Evolutionary conservation across 2,329 filamentous ascomycete genomes (phyloP).

Genomic region (Neonectria sp.): DNA sequence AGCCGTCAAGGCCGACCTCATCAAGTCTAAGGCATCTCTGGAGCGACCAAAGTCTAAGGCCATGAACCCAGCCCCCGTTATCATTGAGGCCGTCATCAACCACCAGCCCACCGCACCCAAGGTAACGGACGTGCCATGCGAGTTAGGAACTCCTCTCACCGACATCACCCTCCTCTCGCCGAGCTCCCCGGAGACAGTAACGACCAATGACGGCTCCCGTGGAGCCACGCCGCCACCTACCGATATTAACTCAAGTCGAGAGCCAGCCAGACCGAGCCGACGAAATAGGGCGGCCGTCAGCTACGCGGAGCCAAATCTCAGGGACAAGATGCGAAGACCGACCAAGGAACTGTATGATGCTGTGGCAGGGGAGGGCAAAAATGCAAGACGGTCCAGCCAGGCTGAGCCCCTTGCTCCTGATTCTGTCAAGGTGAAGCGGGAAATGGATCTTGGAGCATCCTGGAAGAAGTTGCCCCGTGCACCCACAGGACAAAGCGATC

Average conservation of each 20-base stretch:
- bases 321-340: conserved; percentile 87
- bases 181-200: conserved; percentile 64
- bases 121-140: conserved; percentile 33
- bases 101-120: conserved; percentile 37
- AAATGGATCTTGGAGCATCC: conserved; percentile 48
- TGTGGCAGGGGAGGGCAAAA: conserved; percentile 75
- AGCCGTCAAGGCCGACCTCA: conserved; percentile 56
- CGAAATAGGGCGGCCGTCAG: conserved; percentile 79
- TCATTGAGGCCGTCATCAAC: conserved; percentile 37
- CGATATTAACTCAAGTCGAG: conserved; percentile 69
- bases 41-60: conserved; percentile 48
- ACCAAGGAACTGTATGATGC: conserved; percentile 84
- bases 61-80: conserved; percentile 44
- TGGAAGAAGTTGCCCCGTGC: conserved; percentile 50
- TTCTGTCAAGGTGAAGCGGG: conserved; percentile 51
- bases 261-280: conserved; percentile 75
- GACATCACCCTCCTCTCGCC: conserved; percentile 62
- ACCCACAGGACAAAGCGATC: conserved; percentile 18
- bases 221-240: conserved; percentile 73
- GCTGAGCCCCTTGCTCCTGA: conserved; percentile 48
- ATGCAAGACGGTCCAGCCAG: conserved; percentile 60
- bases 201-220: conserved; percentile 51
- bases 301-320: conserved; percentile 86
- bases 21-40: conserved; percentile 45
- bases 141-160: conserved; percentile 50